Conservation (phyloP, 306 rosid genomes). For the Prunus mume region DNA sequence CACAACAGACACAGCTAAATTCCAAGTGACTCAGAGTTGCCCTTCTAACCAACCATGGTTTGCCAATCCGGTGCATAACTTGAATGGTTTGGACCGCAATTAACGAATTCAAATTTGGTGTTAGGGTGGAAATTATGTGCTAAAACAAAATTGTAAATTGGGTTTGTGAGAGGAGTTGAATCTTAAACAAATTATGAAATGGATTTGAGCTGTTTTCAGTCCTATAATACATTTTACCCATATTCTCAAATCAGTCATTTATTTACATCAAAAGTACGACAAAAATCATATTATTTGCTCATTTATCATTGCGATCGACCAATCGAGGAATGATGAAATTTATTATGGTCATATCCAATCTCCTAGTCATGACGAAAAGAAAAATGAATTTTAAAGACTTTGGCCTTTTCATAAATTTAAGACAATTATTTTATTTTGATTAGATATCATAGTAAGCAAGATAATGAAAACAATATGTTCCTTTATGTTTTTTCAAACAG, state of each 20-base stretch:
- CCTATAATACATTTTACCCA: neutral
- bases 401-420: no score
- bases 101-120: slow-evolving; percentile 14
- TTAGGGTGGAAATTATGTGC: neutral
- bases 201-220: slow-evolving; percentile 9
- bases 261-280: no score
- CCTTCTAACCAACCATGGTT: slow-evolving; percentile 39
- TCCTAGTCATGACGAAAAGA: no score
- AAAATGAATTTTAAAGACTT: no score
- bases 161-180: slow-evolving; percentile 11
- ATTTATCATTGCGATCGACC: no score
- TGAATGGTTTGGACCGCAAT: slow-evolving; percentile 28
- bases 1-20: slow-evolving; percentile 41
- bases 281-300: no score
- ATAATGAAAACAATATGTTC: no score
- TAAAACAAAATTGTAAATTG: slow-evolving; percentile 7
- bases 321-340: no score
- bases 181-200: slow-evolving; percentile 21
- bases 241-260: neutral
- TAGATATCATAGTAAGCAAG: no score
- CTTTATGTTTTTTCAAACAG: no score
- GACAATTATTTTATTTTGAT: no score
- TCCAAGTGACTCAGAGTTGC: slow-evolving; percentile 37
- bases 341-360: no score
- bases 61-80: slow-evolving; percentile 42